A percentile compares a stretch with the other conserved stretches of the same genome.
These are phyloP conservation scores for Asterella californica DNA, from an alignment of 225 moss, liverwort and hornwort genomes.

Conservation along the genomic window DNA sequence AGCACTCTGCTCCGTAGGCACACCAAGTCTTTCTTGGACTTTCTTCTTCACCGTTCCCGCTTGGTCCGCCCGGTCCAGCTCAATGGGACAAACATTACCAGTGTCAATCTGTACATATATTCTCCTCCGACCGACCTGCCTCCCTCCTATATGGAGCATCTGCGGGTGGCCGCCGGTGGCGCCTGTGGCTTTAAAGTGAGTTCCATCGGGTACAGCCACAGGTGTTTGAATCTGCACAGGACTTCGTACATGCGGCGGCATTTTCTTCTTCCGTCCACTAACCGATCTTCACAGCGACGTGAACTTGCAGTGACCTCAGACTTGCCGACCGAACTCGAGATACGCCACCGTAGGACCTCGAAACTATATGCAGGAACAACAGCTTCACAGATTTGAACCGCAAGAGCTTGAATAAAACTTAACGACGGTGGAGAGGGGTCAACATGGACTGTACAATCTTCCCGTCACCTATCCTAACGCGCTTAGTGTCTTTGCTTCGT, in stretches of 20 bases:
- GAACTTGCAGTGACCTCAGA: background rate
- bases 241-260: slow-evolving; percentile 88
- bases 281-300: background rate
- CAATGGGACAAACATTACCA: slow-evolving; percentile 84
- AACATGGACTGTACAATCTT: slow-evolving; percentile 6
- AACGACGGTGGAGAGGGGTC: background rate
- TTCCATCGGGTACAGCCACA: slow-evolving; percentile 74
- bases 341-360: background rate
- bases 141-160: slow-evolving; percentile 44
- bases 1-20: slow-evolving; percentile 87
- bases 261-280: slow-evolving; percentile 36
- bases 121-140: slow-evolving; percentile 77
- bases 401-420: background rate
- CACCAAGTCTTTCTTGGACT: slow-evolving; percentile 75
- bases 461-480: slow-evolving; percentile 12
- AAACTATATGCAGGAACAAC: background rate
- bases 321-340: background rate
- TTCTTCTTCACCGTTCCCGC: slow-evolving; percentile 85
- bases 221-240: slow-evolving; percentile 89
- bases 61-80: slow-evolving; percentile 87
- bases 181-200: slow-evolving; percentile 53
- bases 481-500: background rate
- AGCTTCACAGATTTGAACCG: background rate
- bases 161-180: slow-evolving; percentile 31
- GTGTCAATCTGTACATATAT: slow-evolving; percentile 83